A percentile compares a stretch with the other conserved stretches of the same genome.
Conservation (phyloP, 805 yeast species). For the Torulaspora delbrueckii region DNA sequence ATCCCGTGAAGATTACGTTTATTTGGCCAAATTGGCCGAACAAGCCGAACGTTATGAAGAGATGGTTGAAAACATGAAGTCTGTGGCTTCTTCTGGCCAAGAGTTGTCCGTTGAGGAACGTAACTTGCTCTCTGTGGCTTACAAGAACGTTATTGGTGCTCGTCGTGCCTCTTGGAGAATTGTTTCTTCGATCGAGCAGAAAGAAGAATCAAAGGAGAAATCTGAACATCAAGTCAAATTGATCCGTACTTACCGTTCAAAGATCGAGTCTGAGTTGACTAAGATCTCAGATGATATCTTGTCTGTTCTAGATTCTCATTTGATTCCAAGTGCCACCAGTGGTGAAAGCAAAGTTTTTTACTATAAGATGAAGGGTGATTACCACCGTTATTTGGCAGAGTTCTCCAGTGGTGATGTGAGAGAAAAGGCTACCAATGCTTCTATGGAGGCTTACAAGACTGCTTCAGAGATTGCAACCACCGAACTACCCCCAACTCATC, state of each 20-base stretch:
- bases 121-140: constrained; percentile 93
- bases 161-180: constrained; percentile 99
- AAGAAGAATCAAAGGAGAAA: constrained; percentile 94
- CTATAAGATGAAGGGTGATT: constrained; percentile 99
- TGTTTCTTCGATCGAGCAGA: constrained; percentile 95
- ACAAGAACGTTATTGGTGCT: constrained; percentile 97
- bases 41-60: constrained; percentile 99
- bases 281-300: constrained; percentile 93
- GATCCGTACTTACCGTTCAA: constrained; percentile 90
- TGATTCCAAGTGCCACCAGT: constrained; percentile 89
- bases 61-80: constrained; percentile 98
- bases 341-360: constrained; percentile 98
- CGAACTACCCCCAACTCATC: constrained; percentile 97
- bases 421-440: constrained; percentile 85
- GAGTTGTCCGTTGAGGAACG: constrained; percentile 97
- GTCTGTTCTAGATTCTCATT: constrained; percentile 78
- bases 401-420: constrained; percentile 89
- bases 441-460: constrained; percentile 89
- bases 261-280: constrained; percentile 88
- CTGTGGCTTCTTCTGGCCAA: constrained; percentile 92
- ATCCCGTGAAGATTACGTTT: constrained; percentile 96
- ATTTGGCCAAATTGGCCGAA: constrained; percentile 96
- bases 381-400: constrained; percentile 98
- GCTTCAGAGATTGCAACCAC: constrained; percentile 97
- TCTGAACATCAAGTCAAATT: constrained; percentile 76